A percentile compares a stretch with the other conserved stretches of the same genome.
These are phyloP conservation scores for Nothophoma quercina DNA, from an alignment of 2,329 filamentous ascomycete genomes.

Conservation along the genomic window DNA sequence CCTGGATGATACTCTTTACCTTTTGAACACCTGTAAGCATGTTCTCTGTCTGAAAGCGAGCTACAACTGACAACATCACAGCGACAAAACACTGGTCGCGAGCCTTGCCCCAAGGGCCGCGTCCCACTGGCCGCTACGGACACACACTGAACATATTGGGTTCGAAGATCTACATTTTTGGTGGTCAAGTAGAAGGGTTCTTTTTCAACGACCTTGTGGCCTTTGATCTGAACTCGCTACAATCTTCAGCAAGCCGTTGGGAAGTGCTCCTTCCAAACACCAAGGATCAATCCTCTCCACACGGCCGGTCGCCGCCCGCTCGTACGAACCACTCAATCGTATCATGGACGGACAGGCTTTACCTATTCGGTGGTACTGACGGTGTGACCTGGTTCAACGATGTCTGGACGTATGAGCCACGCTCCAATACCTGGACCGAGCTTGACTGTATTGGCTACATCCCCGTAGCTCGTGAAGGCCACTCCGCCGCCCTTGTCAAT, in stretches of 20 bases:
- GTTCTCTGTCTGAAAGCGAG: neutral
- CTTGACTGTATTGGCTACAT: conserved; percentile 98
- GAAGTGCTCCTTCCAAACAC: conserved; percentile 85
- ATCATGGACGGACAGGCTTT: conserved; percentile 91
- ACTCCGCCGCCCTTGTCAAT: conserved; percentile 90
- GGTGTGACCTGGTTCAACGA: conserved; percentile 98
- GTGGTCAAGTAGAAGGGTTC: conserved; percentile 94
- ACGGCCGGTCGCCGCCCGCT: conserved; percentile 69
- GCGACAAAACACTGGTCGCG: conserved; percentile 98
- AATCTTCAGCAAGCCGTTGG: conserved; percentile 91
- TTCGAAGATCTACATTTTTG: conserved; percentile 97
- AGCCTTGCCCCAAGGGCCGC: conserved; percentile 83
- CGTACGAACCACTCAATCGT: conserved; percentile 95
- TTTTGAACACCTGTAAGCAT: conserved; percentile 92
- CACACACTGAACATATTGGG: conserved; percentile 96
- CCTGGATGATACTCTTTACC: conserved; percentile 92
- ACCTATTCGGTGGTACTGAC: conserved; percentile 96
- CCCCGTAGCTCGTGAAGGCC: conserved; percentile 89
- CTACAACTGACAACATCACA: conserved; percentile 53
- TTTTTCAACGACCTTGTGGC: conserved; percentile 98
- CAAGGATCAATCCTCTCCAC: conserved; percentile 59
- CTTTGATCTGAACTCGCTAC: conserved; percentile 94
- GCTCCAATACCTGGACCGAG: conserved; percentile 82
- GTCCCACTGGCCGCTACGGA: conserved; percentile 90
- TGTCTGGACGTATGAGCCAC: conserved; percentile 94